Evolutionary conservation across 2,329 filamentous ascomycete genomes (phyloP).

Genomic region (Penicillium sp.): DNA sequence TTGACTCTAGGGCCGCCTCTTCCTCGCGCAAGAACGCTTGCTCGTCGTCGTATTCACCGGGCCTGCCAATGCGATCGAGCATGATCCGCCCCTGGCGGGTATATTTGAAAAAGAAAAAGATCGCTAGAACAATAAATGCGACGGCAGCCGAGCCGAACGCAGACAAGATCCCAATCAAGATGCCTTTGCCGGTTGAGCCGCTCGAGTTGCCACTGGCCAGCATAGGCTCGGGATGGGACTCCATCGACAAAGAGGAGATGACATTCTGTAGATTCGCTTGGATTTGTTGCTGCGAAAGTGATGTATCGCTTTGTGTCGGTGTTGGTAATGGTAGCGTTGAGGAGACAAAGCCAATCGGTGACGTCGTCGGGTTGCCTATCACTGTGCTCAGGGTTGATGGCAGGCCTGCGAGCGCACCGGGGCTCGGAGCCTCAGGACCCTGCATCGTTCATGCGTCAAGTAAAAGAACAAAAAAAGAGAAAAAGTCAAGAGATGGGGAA

Average conservation of each 20-base stretch:
- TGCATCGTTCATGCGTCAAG: conserved; percentile 34
- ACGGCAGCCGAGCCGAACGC: conserved; percentile 85
- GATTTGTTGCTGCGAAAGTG: conserved; percentile 17
- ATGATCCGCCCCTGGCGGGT: conserved; percentile 81
- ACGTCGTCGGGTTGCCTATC: conserved; percentile 24
- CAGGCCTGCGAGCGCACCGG: conserved; percentile 28
- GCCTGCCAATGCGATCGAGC: conserved; percentile 82
- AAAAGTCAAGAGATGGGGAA: background rate
- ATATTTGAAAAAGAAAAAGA: conserved; percentile 91
- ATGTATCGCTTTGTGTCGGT: conserved; percentile 8
- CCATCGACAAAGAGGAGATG: conserved; percentile 21
- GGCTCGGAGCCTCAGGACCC: conserved; percentile 34
- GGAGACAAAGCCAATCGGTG: conserved; percentile 18
- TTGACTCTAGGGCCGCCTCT: conserved; percentile 83
- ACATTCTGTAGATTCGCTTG: conserved; percentile 35
- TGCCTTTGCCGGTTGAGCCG: conserved; percentile 60
- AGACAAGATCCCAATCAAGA: conserved; percentile 88
- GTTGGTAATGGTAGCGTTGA: conserved; percentile 7
- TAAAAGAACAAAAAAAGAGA: background rate
- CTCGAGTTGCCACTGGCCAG: conserved; percentile 35
- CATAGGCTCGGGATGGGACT: conserved; percentile 17
- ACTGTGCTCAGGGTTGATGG: conserved; percentile 30
- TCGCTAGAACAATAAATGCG: conserved; percentile 66
- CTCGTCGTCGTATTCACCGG: conserved; percentile 95
- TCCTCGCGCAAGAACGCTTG: conserved; percentile 89